Conservation (phyloP, 2,329 filamentous ascomycete species). For the Verticillium klebahnii region DNA sequence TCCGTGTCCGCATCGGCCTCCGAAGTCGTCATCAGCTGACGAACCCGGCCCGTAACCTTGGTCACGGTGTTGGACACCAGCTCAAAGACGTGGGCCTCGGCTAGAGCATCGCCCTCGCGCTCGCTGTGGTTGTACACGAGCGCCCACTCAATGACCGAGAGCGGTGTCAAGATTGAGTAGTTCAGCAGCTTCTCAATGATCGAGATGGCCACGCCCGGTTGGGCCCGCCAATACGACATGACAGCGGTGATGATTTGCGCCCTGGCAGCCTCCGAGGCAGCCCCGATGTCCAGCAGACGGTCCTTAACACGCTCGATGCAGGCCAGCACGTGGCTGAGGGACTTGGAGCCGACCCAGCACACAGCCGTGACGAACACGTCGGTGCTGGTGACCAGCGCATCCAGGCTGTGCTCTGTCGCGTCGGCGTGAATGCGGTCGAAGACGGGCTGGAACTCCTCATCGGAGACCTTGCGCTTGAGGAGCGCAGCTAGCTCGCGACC, state of each 20-base stretch:
- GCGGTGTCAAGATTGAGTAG: conserved; percentile 87
- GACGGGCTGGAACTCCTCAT: conserved; percentile 79
- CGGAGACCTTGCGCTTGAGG: conserved; percentile 76
- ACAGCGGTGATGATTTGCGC: conserved; percentile 88
- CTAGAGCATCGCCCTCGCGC: conserved; percentile 61
- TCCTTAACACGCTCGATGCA: conserved; percentile 95
- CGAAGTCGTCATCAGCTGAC: conserved; percentile 67
- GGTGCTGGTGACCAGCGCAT: conserved; percentile 80
- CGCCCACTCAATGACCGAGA: conserved; percentile 86
- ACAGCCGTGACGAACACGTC: conserved; percentile 93
- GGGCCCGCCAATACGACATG: conserved; percentile 87
- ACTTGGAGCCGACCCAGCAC: conserved; percentile 91
- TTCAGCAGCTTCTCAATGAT: conserved; percentile 97
- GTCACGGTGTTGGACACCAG: conserved; percentile 82
- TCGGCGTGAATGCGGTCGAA: conserved; percentile 78
- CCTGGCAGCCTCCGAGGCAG: conserved; percentile 69
- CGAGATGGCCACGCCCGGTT: conserved; percentile 85
- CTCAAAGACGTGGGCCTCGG: conserved; percentile 77
- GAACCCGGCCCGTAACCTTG: conserved; percentile 83
- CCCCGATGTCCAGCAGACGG: conserved; percentile 73
- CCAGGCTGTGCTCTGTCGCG: conserved; percentile 65
- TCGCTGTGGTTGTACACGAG: conserved; percentile 51
- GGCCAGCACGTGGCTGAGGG: conserved; percentile 89
- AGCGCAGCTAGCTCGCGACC: conserved; percentile 77
- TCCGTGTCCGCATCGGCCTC: conserved; percentile 56